These are phyloP conservation scores for Mycocentrospora acerina DNA, from an alignment of 2,329 filamentous ascomycete species.

Conservation along the genomic window DNA sequence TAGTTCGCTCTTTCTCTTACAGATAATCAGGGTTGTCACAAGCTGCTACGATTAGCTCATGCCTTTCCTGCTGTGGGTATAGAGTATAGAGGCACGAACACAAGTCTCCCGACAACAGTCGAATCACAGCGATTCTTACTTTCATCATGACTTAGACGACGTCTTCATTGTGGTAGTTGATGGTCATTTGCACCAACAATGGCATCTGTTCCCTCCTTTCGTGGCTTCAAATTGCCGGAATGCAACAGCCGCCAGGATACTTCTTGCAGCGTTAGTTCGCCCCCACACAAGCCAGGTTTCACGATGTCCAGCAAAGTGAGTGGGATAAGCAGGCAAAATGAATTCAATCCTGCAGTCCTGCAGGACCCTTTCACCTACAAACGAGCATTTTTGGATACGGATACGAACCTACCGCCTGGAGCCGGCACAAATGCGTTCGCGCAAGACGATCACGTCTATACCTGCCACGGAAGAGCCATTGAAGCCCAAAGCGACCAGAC, in stretches of 20 bases:
- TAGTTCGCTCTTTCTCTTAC: too few relatives aligned
- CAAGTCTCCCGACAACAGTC: too few relatives aligned
- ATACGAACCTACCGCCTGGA: constrained; percentile 2
- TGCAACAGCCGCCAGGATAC: constrained; percentile 11
- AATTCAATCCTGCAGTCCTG: constrained; percentile 5
- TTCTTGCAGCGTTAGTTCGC: constrained; percentile 6
- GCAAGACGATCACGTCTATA: constrained; percentile 17
- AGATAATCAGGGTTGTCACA: too few relatives aligned
- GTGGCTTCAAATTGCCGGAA: constrained; percentile 9
- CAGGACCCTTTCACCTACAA: constrained; percentile 24
- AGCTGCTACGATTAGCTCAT: too few relatives aligned
- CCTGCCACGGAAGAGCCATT: constrained; percentile 2
- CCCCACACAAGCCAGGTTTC: constrained; percentile 11
- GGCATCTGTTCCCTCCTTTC: background rate
- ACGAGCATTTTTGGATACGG: constrained; percentile 17
- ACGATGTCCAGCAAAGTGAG: constrained; percentile 9
- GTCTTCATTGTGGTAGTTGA: too few relatives aligned
- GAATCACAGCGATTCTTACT: too few relatives aligned
- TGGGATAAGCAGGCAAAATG: constrained; percentile 6
- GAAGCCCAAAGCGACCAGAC: constrained; percentile 4
- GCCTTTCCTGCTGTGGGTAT: too few relatives aligned
- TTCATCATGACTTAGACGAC: too few relatives aligned
- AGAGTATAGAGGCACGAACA: too few relatives aligned
- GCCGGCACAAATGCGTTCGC: constrained; percentile 3
- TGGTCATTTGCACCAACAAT: too few relatives aligned